A percentile compares a stretch with the other conserved stretches of the same genome.
These are phyloP conservation scores for Uncinocarpus reesii DNA, from an alignment of 2,329 filamentous ascomycete species.

Conservation along the genomic window DNA sequence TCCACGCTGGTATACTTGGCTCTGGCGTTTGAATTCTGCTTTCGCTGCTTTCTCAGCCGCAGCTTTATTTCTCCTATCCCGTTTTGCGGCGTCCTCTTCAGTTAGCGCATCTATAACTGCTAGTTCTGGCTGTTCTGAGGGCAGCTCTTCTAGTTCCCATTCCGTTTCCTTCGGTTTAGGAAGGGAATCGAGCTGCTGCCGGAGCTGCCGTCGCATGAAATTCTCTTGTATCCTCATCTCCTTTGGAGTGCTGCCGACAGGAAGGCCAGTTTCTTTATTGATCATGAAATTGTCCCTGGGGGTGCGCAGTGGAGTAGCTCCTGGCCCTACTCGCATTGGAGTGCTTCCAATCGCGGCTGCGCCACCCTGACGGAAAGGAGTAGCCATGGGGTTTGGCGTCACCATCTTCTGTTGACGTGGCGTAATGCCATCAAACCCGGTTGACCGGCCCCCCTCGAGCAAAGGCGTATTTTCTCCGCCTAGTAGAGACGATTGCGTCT, in stretches of 20 bases:
- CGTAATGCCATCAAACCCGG: conserved; percentile 75
- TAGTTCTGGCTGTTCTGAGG: conserved; percentile 64
- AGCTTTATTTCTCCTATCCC: conserved; percentile 59
- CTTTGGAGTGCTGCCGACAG: conserved; percentile 63
- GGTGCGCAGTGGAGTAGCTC: conserved; percentile 76
- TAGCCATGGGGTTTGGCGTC: conserved; percentile 94
- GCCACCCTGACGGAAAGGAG: conserved; percentile 59
- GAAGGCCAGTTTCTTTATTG: conserved; percentile 59
- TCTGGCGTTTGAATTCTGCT: conserved; percentile 68
- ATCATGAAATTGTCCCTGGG: conserved; percentile 79
- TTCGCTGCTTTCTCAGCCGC: conserved; percentile 53
- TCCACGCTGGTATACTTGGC: conserved; percentile 78
- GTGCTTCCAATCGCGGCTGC: conserved; percentile 53
- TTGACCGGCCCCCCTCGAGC: conserved; percentile 68
- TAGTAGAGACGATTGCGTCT: conserved; percentile 84
- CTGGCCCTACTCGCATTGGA: conserved; percentile 50
- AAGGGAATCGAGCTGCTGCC: conserved; percentile 56
- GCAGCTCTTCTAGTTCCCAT: conserved; percentile 79
- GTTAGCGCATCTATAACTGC: conserved; percentile 41
- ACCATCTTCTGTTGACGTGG: conserved; percentile 69
- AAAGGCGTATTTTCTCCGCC: conserved; percentile 90
- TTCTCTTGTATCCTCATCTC: conserved; percentile 64
- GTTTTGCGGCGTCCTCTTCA: conserved; percentile 62
- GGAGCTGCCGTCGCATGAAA: conserved; percentile 57
- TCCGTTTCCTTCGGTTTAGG: conserved; percentile 89